Evolutionary conservation across 148 eudicot genomes (phyloP).

Genomic region (Silene latifolia): DNA sequence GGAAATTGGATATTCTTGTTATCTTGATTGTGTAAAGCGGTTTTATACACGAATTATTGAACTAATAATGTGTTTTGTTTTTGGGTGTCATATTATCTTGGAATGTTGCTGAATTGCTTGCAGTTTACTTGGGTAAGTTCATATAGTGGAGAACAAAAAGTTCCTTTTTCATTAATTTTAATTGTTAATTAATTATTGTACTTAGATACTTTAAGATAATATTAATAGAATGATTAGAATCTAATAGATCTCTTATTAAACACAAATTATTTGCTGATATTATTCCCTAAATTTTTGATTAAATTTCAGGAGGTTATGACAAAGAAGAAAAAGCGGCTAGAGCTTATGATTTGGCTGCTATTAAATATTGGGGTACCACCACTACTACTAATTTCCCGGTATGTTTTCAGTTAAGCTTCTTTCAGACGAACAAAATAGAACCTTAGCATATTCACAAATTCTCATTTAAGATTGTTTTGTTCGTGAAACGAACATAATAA

Average conservation of each 20-base stretch:
- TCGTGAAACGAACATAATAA: too few species aligned
- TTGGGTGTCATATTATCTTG: constrained; percentile 16
- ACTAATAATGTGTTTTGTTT: too few species aligned
- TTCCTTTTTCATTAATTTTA: constrained; percentile 26
- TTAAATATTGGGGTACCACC: constrained; percentile 95
- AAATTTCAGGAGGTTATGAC: constrained; percentile 79
- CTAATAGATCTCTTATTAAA: constrained; percentile 4
- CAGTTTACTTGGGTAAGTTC: constrained; percentile 92
- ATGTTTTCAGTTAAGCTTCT: constrained; percentile 9
- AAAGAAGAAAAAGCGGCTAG: constrained; percentile 99
- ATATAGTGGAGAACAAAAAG: constrained; percentile 34
- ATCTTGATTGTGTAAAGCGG: too few species aligned
- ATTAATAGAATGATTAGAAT: constrained; percentile 10
- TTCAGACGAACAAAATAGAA: too few species aligned
- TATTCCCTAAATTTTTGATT: constrained; percentile 21
- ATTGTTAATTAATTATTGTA: constrained; percentile 19
- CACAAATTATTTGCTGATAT: constrained; percentile 15
- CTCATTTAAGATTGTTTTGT: too few species aligned
- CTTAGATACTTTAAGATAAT: too few species aligned
- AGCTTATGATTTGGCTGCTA: constrained; percentile 94
- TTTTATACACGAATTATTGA: too few species aligned
- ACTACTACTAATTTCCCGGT: constrained; percentile 96
- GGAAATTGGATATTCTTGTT: too few species aligned
- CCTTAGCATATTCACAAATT: too few species aligned
- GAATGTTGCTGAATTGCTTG: constrained; percentile 29